Evolutionary conservation across 306 rosid species (phyloP), one percentile per base, ranked within the genome.

Genomic region (Sesbania bispinosa): DNA sequence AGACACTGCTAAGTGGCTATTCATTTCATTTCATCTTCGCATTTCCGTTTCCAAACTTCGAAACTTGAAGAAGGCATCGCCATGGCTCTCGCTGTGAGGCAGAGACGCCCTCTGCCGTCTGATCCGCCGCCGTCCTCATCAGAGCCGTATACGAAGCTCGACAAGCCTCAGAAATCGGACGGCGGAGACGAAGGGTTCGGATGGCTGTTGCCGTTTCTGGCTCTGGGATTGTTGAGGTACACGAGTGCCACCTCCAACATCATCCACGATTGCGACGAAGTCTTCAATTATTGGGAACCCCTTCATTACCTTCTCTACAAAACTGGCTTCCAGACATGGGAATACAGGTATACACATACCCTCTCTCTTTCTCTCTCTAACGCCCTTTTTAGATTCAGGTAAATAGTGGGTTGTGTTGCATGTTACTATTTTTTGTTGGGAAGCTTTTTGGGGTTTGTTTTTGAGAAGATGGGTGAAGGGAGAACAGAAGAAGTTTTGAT

Each of bases 271-370:
- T 95, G 99, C 70, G 99, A 95, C 50, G 99, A 95, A 71, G 97
- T 95, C 77, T 95, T 89, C 86, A 95, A 91, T 82, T 91, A 95
- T 76, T 95, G 97, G 99, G 99, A 91, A 45, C 99, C 99, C 48
- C 93, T 94, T 50, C 99, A 94, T 82, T 94, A n/a, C 74, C 96
- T 94, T 76, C 95, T 94, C 71, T 89, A 86, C 84, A 91, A 88
- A 89, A 85, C 92, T 83, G 97, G 97, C 24, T 94, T 94, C 70
- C 99, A 94, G 14, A 94, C 99, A 14, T 94, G 99, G 99, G 99
- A 94, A 79, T 95, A 95, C 77, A 89, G 97, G 96, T 74, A 32
- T 43, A n/a, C n/a, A n/a, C 36, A 1, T 0, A 43, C 52, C 7
- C 24, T 0, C 14, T 48, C 16, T 38, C 3, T 13, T 10, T 47